Percentiles rank a stretch among this genome's conserved stretches.
Conservation (phyloP, 2,329 filamentous ascomycete genomes). For the Cercospora zeina region DNA sequence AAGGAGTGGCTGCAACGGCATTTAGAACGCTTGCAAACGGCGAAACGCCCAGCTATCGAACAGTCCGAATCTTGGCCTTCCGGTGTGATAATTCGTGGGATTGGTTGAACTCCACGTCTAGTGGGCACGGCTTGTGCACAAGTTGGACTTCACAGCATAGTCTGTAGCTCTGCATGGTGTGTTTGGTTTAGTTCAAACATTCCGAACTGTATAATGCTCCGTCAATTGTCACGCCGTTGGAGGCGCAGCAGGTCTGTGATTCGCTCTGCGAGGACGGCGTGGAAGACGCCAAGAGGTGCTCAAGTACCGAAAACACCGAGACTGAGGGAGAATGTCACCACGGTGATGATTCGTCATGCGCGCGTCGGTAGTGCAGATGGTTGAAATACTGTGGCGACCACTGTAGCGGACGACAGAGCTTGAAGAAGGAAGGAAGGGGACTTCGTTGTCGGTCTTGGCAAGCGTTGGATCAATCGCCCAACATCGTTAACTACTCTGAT, state of each 20-base stretch:
- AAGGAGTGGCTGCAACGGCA: neutral
- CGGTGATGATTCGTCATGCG: neutral
- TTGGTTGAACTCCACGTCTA: neutral
- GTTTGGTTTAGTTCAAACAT: neutral
- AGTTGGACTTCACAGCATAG: neutral
- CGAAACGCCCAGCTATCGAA: neutral
- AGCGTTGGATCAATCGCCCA: no score
- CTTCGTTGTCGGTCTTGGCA: neutral
- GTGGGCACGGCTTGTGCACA: neutral
- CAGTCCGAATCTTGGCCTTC: neutral
- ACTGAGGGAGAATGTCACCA: neutral
- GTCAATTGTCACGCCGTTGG: neutral
- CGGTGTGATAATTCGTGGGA: neutral
- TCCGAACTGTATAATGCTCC: neutral
- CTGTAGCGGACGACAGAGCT: fast-evolving
- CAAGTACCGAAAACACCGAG: slow-evolving; percentile 5
- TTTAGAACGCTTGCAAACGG: neutral
- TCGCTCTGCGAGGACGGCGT: neutral
- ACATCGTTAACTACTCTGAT: neutral
- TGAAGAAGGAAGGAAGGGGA: neutral
- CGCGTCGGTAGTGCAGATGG: neutral
- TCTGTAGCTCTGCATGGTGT: neutral
- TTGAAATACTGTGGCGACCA: neutral
- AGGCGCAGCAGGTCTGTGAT: neutral
- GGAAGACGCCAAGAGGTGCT: neutral